Base-by-base conservation (phyloP, 2,329 filamentous ascomycete species). In the Diaporthe velutina region DNA sequence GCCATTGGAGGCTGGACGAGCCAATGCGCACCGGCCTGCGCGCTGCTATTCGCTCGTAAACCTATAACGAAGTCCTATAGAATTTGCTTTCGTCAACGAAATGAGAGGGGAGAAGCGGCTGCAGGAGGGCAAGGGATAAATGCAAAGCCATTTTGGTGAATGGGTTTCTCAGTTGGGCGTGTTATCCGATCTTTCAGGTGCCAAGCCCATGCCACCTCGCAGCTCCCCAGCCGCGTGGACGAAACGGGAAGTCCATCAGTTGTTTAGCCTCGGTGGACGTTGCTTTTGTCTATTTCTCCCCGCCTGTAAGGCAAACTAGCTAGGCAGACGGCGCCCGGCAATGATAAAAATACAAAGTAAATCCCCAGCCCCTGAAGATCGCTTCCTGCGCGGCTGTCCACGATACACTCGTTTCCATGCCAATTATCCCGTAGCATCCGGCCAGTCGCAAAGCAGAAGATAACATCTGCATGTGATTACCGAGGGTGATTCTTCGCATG, bases 221-320 rank as follows among this genome's bases (percentile, higher is more conserved):
- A n/a, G n/a, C n/a, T n/a, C n/a, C n/a, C n/a, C n/a, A n/a, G n/a
- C n/a, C n/a, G 30, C 22, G 25, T 58, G 55, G 35, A 58, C 55
- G 12, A 40, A 58, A 58, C 5, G 17, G 33, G 55, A 58, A 58
- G 33, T n/a, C 55, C 55, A 58, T 58, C 55, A 58, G 55, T 25
- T 22, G 3, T 58, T 58, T 35, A 35, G 54, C 35, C 22, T 35
- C 55, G 12, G 22, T 58, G 33, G 30, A 40, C 33, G 19, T 38
- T 30, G 22, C 55, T 22, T 19, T 58, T 38, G 10, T 13, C 33
- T n/a, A n/a, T 17, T n/a, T 22, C 22, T 58, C 55, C 55, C 55
- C 55, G 55, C 55, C 55, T 33, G 33, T 25, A 58, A 38, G 55
- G 55, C 55, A n/a, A 6, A 58, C 55, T 58, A 58, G 33, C 33